These are phyloP conservation scores for Orychophragmus violaceus DNA, from an alignment of 345 rosid species.

Conservation along the genomic window DNA sequence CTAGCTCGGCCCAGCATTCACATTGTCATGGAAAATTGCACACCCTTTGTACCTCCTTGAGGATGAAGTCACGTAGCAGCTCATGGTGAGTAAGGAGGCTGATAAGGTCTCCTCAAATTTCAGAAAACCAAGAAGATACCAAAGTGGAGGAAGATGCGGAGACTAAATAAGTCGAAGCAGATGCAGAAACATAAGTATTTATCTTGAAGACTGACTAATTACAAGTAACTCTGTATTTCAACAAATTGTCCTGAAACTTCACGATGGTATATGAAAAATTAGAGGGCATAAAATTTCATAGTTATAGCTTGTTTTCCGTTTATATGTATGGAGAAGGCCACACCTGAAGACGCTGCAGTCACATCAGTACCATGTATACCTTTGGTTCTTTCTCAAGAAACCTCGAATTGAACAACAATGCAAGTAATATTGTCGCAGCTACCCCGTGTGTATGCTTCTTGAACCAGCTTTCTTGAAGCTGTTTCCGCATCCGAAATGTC, in stretches of 20 bases:
- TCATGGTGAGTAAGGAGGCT: conserved; percentile 21
- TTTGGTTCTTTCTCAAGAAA: neutral
- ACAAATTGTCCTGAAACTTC: no score
- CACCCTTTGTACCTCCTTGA: conserved; percentile 22
- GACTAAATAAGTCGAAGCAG: neutral
- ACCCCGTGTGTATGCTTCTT: conserved; percentile 81
- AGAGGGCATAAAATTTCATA: no score
- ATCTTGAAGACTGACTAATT: no score
- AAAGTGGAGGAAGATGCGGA: conserved; percentile 23
- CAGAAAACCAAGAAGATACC: conserved; percentile 13
- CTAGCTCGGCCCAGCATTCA: conserved; percentile 30
- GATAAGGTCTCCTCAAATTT: conserved; percentile 7
- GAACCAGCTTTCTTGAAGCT: conserved; percentile 71
- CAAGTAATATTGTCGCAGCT: conserved; percentile 76
- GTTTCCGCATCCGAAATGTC: conserved; percentile 67
- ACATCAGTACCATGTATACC: neutral
- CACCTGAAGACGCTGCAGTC: neutral
- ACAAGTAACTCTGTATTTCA: no score
- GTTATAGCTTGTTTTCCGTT: no score
- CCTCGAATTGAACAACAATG: neutral
- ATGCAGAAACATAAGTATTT: neutral
- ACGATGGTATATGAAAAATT: no score
- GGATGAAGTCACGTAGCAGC: conserved; percentile 32
- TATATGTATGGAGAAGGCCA: neutral
- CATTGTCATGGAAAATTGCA: conserved; percentile 29